phyloP scores from a whole-genome alignment of 352 stramenopile species.

The Phytophthora pinifolia region DNA sequence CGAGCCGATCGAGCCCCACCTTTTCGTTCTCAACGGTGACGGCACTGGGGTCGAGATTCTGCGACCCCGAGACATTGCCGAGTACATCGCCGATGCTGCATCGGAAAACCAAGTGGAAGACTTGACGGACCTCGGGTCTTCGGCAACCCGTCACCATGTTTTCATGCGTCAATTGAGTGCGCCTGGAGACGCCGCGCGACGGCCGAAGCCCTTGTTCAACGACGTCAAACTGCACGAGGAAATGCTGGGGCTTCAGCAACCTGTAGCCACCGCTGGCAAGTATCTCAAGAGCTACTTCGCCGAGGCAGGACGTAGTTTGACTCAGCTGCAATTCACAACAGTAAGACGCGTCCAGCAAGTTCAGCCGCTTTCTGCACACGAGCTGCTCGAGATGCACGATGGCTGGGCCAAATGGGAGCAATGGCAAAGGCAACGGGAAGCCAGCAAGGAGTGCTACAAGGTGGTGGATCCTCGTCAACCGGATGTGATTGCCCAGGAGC shows the following conservation, averaged over 20 bases:
- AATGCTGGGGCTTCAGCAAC: conserved; percentile 34
- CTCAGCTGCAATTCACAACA: conserved; percentile 37
- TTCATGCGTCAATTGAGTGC: conserved; percentile 32
- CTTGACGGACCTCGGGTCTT: background rate
- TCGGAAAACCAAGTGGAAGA: conserved; percentile 14
- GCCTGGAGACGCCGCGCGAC: background rate
- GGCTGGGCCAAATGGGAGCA: conserved; percentile 43
- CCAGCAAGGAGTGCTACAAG: conserved; percentile 67
- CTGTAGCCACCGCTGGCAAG: conserved; percentile 48
- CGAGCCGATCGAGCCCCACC: conserved; percentile 68
- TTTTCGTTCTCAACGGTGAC: conserved; percentile 77
- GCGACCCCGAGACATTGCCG: conserved; percentile 43
- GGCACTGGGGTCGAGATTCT: conserved; percentile 65
- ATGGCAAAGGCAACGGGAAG: conserved; percentile 55
- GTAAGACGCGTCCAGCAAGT: conserved; percentile 53
- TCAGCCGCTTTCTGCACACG: conserved; percentile 32
- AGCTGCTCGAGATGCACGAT: conserved; percentile 41
- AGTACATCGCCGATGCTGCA: conserved; percentile 21
- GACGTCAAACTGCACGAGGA: conserved; percentile 40
- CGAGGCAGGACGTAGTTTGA: conserved; percentile 15
- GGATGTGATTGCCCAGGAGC: conserved; percentile 51
- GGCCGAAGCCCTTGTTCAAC: conserved; percentile 31
- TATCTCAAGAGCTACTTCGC: conserved; percentile 38
- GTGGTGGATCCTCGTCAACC: conserved; percentile 56
- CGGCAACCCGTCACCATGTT: conserved; percentile 2